Percentiles rank a stretch among this genome's conserved stretches.
These are phyloP conservation scores for Echeveria elegans DNA, from an alignment of 164 flowering plant genomes.

Conservation along the genomic window DNA sequence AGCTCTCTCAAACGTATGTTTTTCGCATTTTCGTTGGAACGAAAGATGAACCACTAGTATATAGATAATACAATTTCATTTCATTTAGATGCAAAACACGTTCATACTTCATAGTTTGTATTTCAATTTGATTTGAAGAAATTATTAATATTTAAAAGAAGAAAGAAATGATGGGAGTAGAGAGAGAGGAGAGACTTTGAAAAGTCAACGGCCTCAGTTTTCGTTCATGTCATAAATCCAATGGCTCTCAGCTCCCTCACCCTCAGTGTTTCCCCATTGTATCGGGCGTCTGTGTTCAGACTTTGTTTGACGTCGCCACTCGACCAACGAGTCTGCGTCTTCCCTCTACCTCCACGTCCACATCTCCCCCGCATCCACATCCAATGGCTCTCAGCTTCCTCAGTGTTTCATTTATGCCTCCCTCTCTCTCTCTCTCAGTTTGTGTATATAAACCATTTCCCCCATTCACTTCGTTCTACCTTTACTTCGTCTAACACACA, in stretches of 20 bases:
- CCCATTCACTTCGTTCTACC: background rate
- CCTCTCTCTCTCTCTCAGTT: background rate
- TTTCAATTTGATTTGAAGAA: too few species aligned
- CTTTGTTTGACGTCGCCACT: background rate
- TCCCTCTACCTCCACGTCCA: background rate
- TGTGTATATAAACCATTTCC: background rate
- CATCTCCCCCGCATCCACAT: too few species aligned
- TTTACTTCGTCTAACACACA: background rate
- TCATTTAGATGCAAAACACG: too few species aligned
- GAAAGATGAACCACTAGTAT: too few species aligned
- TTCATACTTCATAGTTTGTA: too few species aligned
- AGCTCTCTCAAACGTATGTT: too few species aligned
- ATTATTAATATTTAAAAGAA: too few species aligned
- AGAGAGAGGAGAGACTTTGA: background rate
- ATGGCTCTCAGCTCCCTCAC: background rate
- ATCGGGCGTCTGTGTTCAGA: background rate
- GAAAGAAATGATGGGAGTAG: background rate
- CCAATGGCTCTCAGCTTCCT: too few species aligned
- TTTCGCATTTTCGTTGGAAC: too few species aligned
- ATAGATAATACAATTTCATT: too few species aligned
- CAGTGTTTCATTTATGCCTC: too few species aligned
- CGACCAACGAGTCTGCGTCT: background rate
- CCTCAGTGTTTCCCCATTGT: background rate
- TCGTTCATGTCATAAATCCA: background rate
- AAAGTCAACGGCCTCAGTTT: conserved; percentile 2